phyloP scores from a whole-genome alignment of 208 protist genomes.

The Trypanosoma scelopori region DNA sequence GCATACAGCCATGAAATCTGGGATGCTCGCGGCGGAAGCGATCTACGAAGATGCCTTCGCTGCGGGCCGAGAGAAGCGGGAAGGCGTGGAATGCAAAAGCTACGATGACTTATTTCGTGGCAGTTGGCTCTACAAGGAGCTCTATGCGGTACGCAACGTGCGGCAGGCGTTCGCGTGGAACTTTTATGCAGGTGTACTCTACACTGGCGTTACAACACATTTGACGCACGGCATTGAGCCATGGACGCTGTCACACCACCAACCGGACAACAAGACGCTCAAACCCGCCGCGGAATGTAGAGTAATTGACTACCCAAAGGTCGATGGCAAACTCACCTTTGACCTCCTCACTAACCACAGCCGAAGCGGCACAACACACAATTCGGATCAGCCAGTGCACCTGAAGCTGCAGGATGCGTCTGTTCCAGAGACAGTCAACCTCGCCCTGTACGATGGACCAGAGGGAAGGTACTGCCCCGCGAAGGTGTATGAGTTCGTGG shows the following conservation, averaged over 20 bases:
- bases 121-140: conserved; percentile 95
- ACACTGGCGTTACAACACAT: conserved; percentile 81
- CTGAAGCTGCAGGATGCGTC: conserved; percentile 78
- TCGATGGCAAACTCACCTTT: conserved; percentile 95
- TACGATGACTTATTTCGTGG: conserved; percentile 84
- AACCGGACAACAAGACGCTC: conserved; percentile 68
- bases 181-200: conserved; percentile 77
- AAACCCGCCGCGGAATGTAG: conserved; percentile 73
- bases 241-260: conserved; percentile 88
- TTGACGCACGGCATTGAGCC: conserved; percentile 85
- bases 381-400: conserved; percentile 96
- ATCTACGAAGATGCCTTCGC: conserved; percentile 72
- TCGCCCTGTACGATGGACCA: conserved; percentile 89
- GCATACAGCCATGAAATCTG: conserved; percentile 97
- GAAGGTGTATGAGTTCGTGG: conserved; percentile 95
- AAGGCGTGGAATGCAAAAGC: conserved; percentile 62
- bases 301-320: conserved; percentile 96
- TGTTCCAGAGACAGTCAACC: conserved; percentile 85
- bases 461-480: conserved; percentile 96
- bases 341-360: conserved; percentile 96
- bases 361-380: conserved; percentile 95
- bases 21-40: conserved; percentile 90
- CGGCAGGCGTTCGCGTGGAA: conserved; percentile 90
- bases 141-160: conserved; percentile 94
- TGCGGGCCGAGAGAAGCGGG: conserved; percentile 43